Conservation (phyloP, 331 rosid species). For the Malus hybrid region DNA sequence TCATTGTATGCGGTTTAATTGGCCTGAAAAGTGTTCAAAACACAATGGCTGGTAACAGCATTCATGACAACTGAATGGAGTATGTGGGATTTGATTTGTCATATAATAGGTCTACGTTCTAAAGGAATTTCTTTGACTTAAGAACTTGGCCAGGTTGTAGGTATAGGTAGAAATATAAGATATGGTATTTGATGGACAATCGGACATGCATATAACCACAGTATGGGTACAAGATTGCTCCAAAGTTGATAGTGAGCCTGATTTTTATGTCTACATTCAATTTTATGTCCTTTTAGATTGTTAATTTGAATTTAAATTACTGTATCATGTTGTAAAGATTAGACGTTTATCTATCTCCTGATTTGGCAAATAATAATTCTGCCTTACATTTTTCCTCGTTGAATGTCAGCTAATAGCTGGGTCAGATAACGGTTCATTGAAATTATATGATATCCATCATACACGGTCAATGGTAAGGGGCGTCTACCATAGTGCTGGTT, state of each 20-base stretch:
- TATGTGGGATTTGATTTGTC: neutral
- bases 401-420: constrained; percentile 21
- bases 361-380: constrained; percentile 18
- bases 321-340: neutral
- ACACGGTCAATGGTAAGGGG: neutral
- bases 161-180: neutral
- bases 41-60: neutral
- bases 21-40: neutral
- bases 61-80: neutral
- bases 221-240: neutral
- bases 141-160: neutral
- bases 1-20: neutral
- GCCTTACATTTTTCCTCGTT: neutral
- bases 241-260: neutral
- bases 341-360: neutral
- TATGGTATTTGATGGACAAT: neutral
- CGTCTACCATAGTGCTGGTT: neutral
- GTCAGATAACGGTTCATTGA: constrained; percentile 22
- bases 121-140: neutral
- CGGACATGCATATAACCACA: neutral
- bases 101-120: neutral
- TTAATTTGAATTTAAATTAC: neutral
- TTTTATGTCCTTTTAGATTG: neutral
- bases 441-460: constrained; percentile 8
- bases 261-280: neutral